Evolutionary conservation across 176 grass and related monocot species (phyloP), one percentile per base, ranked within the genome.

Genomic region (Tillandsia leiboldiana): DNA sequence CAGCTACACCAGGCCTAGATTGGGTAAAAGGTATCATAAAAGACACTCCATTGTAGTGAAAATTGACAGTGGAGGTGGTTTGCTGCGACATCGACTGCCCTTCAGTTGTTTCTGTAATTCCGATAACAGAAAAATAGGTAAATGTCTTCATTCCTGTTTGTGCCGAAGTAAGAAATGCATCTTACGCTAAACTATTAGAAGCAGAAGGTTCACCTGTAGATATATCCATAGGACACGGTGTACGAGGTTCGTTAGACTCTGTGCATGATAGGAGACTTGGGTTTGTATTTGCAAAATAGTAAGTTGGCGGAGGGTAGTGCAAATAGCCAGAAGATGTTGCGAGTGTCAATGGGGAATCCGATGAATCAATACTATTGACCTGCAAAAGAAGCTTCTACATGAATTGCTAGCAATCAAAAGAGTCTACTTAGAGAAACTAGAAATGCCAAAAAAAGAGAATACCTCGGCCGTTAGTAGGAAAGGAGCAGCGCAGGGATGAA

Each of bases 391-490:
- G 56, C 56, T 23, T 61, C 56, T n/a, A 61, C 33, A 61, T 61
- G 15, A 61, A n/a, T 9, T 61, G 17, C 56, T 23, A 42, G 33
- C 33, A 42, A 42, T 42, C 33, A 42, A 42, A 42, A 42, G 33
- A 42, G 33, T 7, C 3, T 7, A 42, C 7, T 1, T 42, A 67
- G 26, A 28, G 48, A 84, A 81, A 51, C 18, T 12, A 78, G 50
- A 82, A 78, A 71, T 70, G 5, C 33, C 33, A 42, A 42, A 42
- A 42, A 42, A 42, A 17, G 50, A 50, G 33, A 77, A 75, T 74
- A 99, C 95, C 89, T 99, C 95, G 74, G 95, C 95, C 2, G 95
- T 99, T 68, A 99, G 79, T 79, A 99, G 88, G 80, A 87, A 94
- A 61, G 95, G 95, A 66, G 90, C 86, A 61, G 83, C 90, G 69